Evolutionary conservation across 768 basidiomycete species (phyloP).

Genomic region (Coprinellus micaceus): DNA sequence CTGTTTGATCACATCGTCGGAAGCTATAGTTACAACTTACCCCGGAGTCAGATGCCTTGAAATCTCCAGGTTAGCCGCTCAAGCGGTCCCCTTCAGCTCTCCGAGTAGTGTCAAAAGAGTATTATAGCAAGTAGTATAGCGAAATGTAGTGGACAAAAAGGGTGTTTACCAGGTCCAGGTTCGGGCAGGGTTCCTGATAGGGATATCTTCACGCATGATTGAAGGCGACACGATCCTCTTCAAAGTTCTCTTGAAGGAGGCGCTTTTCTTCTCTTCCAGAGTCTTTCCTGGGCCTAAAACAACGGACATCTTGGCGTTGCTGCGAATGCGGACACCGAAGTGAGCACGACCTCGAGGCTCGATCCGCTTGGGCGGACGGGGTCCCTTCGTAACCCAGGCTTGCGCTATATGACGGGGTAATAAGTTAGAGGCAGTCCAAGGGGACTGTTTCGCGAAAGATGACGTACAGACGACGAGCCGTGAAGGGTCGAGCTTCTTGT

Average conservation of each 20-base stretch:
- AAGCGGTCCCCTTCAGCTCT: background rate
- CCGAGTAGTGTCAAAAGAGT: background rate
- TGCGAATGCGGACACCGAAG: slow-evolving; percentile 72
- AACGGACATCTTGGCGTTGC: slow-evolving; percentile 70
- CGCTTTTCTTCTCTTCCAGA: slow-evolving; percentile 58
- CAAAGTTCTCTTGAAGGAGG: slow-evolving; percentile 63
- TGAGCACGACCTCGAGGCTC: slow-evolving; percentile 85
- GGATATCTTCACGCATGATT: slow-evolving; percentile 73
- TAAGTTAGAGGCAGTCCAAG: background rate
- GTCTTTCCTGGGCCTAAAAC: slow-evolving; percentile 81
- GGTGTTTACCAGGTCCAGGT: slow-evolving; percentile 84
- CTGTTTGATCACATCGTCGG: background rate
- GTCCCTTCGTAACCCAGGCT: slow-evolving; percentile 91
- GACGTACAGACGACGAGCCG: slow-evolving; percentile 78
- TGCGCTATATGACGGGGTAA: slow-evolving; percentile 52
- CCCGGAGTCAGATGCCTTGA: background rate
- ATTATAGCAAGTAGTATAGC: no score
- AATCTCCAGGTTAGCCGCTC: background rate
- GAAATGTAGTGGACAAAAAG: slow-evolving; percentile 16
- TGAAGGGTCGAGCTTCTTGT: slow-evolving; percentile 67
- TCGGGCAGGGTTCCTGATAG: slow-evolving; percentile 68
- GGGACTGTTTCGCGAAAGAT: background rate
- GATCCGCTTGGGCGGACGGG: slow-evolving; percentile 54
- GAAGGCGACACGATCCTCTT: slow-evolving; percentile 78
- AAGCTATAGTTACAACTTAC: slow-evolving; percentile 16